phyloP scores from a whole-genome alignment of 2,329 filamentous ascomycete genomes.

The Helotiales sp. region DNA sequence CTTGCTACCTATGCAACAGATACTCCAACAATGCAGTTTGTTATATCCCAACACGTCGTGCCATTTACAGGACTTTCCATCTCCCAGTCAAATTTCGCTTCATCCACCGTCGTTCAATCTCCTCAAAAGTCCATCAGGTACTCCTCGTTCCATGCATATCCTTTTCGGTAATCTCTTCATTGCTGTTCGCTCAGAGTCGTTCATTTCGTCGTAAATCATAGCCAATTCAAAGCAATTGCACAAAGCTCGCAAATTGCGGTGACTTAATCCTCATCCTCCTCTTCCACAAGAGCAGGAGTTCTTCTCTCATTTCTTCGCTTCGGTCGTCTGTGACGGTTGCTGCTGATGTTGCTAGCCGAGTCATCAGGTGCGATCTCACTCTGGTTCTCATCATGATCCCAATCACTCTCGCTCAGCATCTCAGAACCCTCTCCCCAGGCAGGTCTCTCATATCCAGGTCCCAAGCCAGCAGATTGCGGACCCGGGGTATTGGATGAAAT shows the following conservation, averaged over 20 bases:
- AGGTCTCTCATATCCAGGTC: conserved; percentile 36
- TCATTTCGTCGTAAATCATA: not conserved
- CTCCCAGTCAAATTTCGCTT: not conserved
- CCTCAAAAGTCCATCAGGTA: not conserved
- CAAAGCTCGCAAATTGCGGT: not conserved
- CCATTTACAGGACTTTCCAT: not conserved
- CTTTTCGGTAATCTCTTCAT: not conserved
- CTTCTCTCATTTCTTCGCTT: conserved; percentile 68
- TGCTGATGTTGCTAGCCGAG: conserved; percentile 77
- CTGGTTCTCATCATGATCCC: conserved; percentile 44
- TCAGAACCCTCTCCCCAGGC: conserved; percentile 40
- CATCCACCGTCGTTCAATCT: not conserved
- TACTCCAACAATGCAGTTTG: not conserved
- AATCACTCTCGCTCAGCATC: conserved; percentile 44
- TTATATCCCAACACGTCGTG: not conserved
- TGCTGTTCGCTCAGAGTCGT: not conserved
- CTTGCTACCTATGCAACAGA: not conserved
- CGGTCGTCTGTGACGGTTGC: conserved; percentile 64
- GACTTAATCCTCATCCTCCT: conserved; percentile 52
- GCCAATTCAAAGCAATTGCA: no score
- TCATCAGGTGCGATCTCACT: conserved; percentile 74
- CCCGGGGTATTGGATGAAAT: conserved; percentile 46
- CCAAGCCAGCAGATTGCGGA: conserved; percentile 30
- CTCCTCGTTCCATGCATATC: not conserved
- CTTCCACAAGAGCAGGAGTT: conserved; percentile 72